Evolutionary conservation across 768 basidiomycete genomes (phyloP).

Genomic region (Leccinum boreale): DNA sequence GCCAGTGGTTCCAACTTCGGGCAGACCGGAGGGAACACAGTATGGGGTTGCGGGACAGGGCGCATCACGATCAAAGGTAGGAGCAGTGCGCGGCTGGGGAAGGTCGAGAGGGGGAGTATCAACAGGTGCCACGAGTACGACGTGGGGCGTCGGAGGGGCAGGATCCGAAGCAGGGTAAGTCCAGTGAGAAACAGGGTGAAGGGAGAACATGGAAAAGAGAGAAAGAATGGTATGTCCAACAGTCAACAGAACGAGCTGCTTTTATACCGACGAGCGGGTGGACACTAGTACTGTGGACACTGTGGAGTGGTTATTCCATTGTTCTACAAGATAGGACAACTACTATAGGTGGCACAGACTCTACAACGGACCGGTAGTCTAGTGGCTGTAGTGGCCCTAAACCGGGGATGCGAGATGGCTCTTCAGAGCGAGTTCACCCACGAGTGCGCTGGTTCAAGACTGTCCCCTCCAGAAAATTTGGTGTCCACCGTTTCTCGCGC

Average conservation of each 20-base stretch:
- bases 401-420: conserved; percentile 75
- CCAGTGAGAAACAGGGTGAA: background rate
- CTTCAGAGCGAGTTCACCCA: conserved; percentile 53
- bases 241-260: background rate
- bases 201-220: background rate
- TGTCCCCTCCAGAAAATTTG: conserved; percentile 95
- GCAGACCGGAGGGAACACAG: background rate
- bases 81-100: background rate
- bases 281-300: too few species aligned
- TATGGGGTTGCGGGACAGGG: conserved; percentile 16
- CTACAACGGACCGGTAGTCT: conserved; percentile 38
- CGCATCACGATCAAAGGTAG: background rate
- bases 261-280: conserved; percentile 10
- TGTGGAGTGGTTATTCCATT: background rate
- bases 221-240: background rate
- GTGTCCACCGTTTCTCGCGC: conserved; percentile 63
- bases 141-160: conserved; percentile 7
- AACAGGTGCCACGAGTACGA: background rate
- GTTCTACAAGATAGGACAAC: background rate
- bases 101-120: conserved; percentile 11
- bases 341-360: too few species aligned
- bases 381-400: conserved; percentile 84
- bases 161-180: background rate
- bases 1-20: background rate
- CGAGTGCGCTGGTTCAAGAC: conserved; percentile 91